These are phyloP conservation scores for Talaromyces ruber DNA, from an alignment of 495 filamentous ascomycete genomes.

Conservation along the genomic window DNA sequence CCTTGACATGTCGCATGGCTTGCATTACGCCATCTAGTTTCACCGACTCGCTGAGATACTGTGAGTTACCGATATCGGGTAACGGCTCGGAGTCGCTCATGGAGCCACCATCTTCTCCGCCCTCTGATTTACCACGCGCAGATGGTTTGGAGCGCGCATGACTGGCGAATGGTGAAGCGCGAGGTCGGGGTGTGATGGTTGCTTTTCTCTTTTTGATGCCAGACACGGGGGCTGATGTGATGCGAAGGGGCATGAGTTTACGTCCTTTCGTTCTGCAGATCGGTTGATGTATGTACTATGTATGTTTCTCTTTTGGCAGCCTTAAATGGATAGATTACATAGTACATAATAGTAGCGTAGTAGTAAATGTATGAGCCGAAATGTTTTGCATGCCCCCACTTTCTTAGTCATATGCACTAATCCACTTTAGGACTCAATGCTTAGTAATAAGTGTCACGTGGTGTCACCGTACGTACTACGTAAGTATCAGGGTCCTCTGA, in stretches of 20 bases:
- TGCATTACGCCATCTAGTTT: constrained; percentile 54
- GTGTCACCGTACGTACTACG: no score
- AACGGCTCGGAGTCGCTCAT: constrained; percentile 37
- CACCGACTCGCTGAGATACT: constrained; percentile 34
- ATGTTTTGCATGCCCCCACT: neutral
- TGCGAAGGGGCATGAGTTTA: constrained; percentile 33
- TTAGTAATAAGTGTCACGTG: neutral
- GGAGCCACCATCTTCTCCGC: constrained; percentile 27
- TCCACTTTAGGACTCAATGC: neutral
- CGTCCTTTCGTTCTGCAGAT: neutral
- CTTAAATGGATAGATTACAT: neutral
- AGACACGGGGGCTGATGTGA: constrained; percentile 37
- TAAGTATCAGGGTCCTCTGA: neutral
- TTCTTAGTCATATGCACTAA: neutral
- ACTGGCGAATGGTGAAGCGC: constrained; percentile 40
- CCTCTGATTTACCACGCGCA: constrained; percentile 16
- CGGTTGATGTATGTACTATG: neutral
- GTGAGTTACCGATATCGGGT: constrained; percentile 29
- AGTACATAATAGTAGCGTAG: neutral
- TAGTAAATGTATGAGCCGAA: neutral
- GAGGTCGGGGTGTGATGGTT: constrained; percentile 12
- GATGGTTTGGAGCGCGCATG: constrained; percentile 51
- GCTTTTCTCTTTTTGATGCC: constrained; percentile 33
- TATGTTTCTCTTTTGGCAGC: neutral
- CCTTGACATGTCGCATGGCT: constrained; percentile 52